Evolutionary conservation across 441 rosid genomes (phyloP), one percentile per base, ranked within the genome.

Genomic region (Jatropha podagrica): DNA sequence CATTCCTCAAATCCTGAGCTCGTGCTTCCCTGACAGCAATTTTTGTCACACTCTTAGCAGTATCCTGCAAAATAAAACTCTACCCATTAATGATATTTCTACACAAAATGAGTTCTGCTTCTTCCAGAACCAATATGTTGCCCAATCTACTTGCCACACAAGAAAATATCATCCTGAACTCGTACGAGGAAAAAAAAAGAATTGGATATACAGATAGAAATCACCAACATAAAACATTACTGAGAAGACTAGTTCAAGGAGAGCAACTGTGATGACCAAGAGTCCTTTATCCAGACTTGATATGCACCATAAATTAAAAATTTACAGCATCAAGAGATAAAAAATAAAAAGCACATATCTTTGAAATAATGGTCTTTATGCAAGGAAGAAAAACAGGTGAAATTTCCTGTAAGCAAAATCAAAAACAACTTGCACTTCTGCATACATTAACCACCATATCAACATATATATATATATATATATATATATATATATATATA

Each of bases 1-100:
- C 97, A 77, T 92, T 93, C 78, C 96, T 93, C 81, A 93, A 81
- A 84, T 96, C 97, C 84, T 89, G 93, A 78, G 99, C 99, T 65
- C 99, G 88, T 41, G 97, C 91, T 76, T 96, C 99, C 76, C 94
- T 81, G 51, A 93, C 78, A 11, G 97, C 94, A 78, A 91, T 18
- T 87, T 83, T 92, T 65, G 99, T 96, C 70, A 93, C 97, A 71
- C 99, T 96, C 85, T 92, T 93, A 27, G 95, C 98, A 60, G 92
- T 83, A 83, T 94, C 97, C 98, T 93, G 87, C 75, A 83, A 81
- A 72, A 73, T 40, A 46, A 56, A 77, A 38, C 48, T 62, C 72
- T 7, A 15, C 27, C 38, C 20, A 37, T 81, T 61, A 70, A 48
- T 51, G 17, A 56, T 37, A 5, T 73, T n/a, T 58, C 60, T 23